These are phyloP conservation scores for Xerocomus brunneocitrinus DNA, from an alignment of 768 basidiomycete genomes.

Conservation along the genomic window DNA sequence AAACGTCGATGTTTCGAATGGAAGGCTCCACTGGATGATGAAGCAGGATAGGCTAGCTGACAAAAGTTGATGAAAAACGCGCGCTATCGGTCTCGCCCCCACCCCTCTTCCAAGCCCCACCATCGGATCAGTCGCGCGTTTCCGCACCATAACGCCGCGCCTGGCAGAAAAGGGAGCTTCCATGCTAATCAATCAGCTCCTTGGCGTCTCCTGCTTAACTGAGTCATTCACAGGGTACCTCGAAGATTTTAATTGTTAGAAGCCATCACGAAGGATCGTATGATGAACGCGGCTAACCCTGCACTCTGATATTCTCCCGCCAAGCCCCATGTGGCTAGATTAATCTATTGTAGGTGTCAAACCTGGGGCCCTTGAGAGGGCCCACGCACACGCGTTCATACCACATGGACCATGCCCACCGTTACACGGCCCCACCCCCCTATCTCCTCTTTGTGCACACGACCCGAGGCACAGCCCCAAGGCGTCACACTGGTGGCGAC, in stretches of 20 bases:
- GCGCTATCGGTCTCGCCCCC: background rate
- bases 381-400: slow-evolving; percentile 7
- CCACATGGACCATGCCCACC: slow-evolving; percentile 6
- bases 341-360: no score
- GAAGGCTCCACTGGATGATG: background rate
- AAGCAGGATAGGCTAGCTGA: background rate
- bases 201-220: background rate
- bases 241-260: slow-evolving; percentile 11
- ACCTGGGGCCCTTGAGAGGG: background rate
- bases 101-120: background rate
- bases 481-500: background rate
- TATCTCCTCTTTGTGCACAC: background rate
- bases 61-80: background rate
- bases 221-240: background rate
- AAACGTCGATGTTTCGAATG: background rate
- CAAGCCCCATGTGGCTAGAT: background rate
- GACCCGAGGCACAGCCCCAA: slow-evolving; percentile 3
- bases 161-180: background rate
- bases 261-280: slow-evolving; percentile 5
- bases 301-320: background rate
- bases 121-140: background rate
- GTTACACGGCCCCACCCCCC: background rate
- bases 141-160: background rate
- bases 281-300: background rate
- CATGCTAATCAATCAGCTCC: slow-evolving; percentile 16